These are phyloP conservation scores for Prunus yedoensis DNA, from an alignment of 331 rosid genomes.

Conservation along the genomic window DNA sequence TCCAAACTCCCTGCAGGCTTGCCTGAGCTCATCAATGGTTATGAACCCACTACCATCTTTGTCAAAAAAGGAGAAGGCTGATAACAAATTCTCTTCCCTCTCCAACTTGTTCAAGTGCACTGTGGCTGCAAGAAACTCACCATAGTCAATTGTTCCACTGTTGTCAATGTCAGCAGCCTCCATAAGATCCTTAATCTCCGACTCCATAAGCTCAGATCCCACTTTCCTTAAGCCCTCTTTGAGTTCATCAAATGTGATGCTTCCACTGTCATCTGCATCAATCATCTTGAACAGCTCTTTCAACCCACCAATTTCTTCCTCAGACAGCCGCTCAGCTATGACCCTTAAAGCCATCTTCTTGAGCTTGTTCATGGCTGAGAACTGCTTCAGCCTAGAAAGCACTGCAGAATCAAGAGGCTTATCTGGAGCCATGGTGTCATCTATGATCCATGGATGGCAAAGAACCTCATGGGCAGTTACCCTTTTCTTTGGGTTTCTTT, in stretches of 20 bases:
- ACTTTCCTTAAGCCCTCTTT: constrained; percentile 43
- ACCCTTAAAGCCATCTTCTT: constrained; percentile 52
- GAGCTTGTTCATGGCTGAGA: constrained; percentile 55
- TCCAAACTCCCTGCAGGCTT: constrained; percentile 49
- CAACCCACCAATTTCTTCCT: constrained; percentile 54
- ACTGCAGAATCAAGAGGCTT: constrained; percentile 52
- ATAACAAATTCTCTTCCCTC: constrained; percentile 46
- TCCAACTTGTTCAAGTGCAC: constrained; percentile 53
- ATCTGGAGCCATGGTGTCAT: constrained; percentile 45
- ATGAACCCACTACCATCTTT: constrained; percentile 52
- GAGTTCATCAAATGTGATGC: constrained; percentile 49
- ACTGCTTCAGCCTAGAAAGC: constrained; percentile 43
- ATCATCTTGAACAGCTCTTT: constrained; percentile 51
- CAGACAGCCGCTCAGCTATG: constrained; percentile 49
- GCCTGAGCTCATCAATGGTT: constrained; percentile 49
- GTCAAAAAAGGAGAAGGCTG: constrained; percentile 50
- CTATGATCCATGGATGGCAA: constrained; percentile 54
- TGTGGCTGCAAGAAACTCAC: constrained; percentile 55
- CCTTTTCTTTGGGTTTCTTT: constrained; percentile 44
- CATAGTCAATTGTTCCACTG: constrained; percentile 47
- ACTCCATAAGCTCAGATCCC: constrained; percentile 53
- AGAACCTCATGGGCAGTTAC: constrained; percentile 48
- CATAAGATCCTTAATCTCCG: constrained; percentile 53
- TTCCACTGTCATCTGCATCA: constrained; percentile 50
- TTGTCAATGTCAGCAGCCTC: constrained; percentile 51